Base-by-base conservation (phyloP, 106 monocot genomes). In the Platanthera zijinensis region DNA sequence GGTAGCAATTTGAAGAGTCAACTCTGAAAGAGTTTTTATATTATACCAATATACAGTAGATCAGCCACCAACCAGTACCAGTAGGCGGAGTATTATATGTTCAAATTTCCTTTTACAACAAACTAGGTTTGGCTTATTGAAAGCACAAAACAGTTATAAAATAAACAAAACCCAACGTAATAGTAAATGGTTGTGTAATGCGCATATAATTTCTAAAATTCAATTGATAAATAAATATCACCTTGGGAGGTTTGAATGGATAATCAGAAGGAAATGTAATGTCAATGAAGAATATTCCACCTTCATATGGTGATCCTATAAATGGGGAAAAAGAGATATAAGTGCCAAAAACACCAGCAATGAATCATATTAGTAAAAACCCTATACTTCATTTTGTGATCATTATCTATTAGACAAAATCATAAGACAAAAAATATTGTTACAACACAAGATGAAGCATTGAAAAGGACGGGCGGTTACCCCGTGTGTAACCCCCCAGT, bases 201-300 rank as follows among this genome's bases (percentile, higher is more conserved):
- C 66, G 32, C 32, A 19, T 32, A 66, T 66, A 66, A 66, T 66
- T 30, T 32, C 9, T 30, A 66, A 66, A 66, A 11, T 66, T 5
- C 66, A 10, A 32, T 66, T 66, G 30, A 66, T 48, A 48, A 48
- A 70, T 48, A 70, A 70, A 70, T 17, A 7, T 51, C 77, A 90
- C 90, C 90, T 87, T 79, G 18, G 87, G 90, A 54, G 90, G 90
- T 76, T 90, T 87, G 78, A 90, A 90, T 5, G 90, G 90, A 74
- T 90, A 90, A 84, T 87, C 84, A 62, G 17, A 71, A 6, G 87
- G 90, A 76, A 90, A 87, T n/a, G 69, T 72, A 56, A 90, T 87
- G 66, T 85, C 87, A 54, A 87, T 83, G 39, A 90, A 90, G 62
- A 90, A 90, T 25, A 90, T 74, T 13, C 90, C 90, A 17, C 82